These are phyloP conservation scores for Yarrowia deformans DNA, from an alignment of 805 yeast genomes.

Conservation along the genomic window DNA sequence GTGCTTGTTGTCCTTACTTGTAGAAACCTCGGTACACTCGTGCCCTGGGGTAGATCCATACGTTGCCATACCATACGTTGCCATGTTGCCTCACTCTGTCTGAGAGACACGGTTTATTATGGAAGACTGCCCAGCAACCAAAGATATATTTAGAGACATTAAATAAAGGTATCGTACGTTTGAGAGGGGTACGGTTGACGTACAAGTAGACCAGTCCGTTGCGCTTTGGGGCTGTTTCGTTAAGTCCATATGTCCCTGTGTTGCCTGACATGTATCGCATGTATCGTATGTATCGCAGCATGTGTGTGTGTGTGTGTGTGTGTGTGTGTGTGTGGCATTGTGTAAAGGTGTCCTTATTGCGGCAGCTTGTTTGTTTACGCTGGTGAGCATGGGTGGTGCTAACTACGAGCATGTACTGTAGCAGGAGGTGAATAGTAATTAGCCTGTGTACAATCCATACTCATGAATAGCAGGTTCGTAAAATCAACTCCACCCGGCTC, in stretches of 20 bases:
- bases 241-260: background rate
- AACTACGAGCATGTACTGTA: background rate
- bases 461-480: background rate
- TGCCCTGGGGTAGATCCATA: too few relatives aligned
- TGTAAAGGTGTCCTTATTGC: slow-evolving; percentile 27
- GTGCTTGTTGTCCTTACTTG: too few relatives aligned
- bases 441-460: too few relatives aligned
- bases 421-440: background rate
- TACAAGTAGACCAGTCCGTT: background rate
- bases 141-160: background rate
- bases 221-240: background rate
- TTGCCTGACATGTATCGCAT: background rate
- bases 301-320: background rate
- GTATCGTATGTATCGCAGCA: background rate
- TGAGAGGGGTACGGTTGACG: background rate
- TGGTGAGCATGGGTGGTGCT: background rate
- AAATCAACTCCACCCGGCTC: background rate
- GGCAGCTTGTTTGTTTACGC: slow-evolving; percentile 30
- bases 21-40: too few relatives aligned
- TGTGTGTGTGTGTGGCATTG: background rate
- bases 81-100: background rate
- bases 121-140: background rate
- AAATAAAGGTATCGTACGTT: background rate
- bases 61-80: too few relatives aligned
- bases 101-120: background rate